Base-by-base conservation (phyloP, 2,329 filamentous ascomycete genomes). In the Hymenoscyphus linearis region DNA sequence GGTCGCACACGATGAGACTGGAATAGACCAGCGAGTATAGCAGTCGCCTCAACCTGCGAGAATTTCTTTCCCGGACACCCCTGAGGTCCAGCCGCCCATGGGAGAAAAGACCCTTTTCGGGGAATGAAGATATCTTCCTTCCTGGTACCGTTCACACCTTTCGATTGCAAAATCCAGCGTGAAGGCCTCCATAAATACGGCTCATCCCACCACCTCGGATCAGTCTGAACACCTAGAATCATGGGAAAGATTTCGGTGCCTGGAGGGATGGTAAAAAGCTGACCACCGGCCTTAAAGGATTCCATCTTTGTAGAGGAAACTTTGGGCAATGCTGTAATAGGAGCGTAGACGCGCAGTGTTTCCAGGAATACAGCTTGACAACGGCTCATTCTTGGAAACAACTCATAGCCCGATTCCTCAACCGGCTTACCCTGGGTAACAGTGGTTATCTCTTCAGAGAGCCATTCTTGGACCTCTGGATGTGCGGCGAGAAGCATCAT, bases 401-500 rank as follows among this genome's bases (percentile, higher is more conserved):
- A 9, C 31, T 56, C 54, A 22, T 37, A 56, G 7, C 3, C 16
- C 35, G 14, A 44, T 14, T 16, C 25, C 26, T 56, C 34, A 9
- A 40, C 9, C 13, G 34, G 18, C 3, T 22, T 34, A 9, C 22
- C 18, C 13, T 22, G 3, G 18, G 40, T 13, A 16, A 56, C 54
- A 3, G 13, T 12, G n/a, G 7, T 14, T 53, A 93, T 74, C 63
- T 91, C 88, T 50, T 78, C 74, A 66, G 91, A 88, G 3, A 93
- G 74, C 10, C 77, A 79, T 25, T 82, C 80, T 69, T 93, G 89
- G 1, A 81, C 81, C 0, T 77, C 73, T 14, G 83, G 83, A 66
- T 87, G 80, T 68, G 83, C 80, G 18, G 88, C 89, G 4, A 92
- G 81, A 66, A 84, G 80, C 35, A 89, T 69, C 6, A 91, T 74